phyloP scores from a whole-genome alignment of 768 basidiomycete species.

The Termitomyces titanicus region DNA sequence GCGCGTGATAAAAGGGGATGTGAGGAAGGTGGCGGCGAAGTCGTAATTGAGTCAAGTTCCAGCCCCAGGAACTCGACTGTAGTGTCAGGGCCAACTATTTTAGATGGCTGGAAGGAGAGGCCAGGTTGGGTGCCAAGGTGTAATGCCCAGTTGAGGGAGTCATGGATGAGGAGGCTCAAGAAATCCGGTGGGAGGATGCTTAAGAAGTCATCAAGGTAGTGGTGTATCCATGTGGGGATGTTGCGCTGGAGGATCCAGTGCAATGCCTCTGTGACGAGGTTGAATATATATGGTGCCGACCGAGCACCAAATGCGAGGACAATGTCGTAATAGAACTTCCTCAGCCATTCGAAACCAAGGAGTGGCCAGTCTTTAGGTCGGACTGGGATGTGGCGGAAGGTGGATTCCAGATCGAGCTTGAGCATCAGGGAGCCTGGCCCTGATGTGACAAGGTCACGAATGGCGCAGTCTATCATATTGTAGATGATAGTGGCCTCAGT shows the following conservation, averaged over 20 bases:
- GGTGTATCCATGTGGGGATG: conserved; percentile 26
- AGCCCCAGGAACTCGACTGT: background rate
- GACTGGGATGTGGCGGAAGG: conserved; percentile 34
- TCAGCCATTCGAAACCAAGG: conserved; percentile 28
- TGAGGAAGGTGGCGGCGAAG: too few relatives aligned
- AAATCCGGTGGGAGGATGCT: background rate
- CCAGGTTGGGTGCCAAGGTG: background rate
- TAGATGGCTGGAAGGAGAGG: background rate
- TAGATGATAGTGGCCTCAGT: conserved; percentile 25
- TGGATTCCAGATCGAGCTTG: conserved; percentile 33
- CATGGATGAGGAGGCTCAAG: background rate
- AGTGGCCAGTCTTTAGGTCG: conserved; percentile 25
- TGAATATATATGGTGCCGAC: conserved; percentile 35
- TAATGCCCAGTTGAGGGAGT: background rate
- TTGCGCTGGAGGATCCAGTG: conserved; percentile 36
- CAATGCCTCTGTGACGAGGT: conserved; percentile 35
- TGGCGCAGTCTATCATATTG: conserved; percentile 22
- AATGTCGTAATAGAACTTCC: conserved; percentile 24
- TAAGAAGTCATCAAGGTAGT: conserved; percentile 36
- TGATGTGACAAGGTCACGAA: conserved; percentile 19
- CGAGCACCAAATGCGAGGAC: conserved; percentile 31
- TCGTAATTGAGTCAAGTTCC: background rate
- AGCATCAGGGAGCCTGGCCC: conserved; percentile 27
- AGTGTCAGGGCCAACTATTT: background rate
- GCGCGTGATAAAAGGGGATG: too few relatives aligned